phyloP scores from a whole-genome alignment of 768 basidiomycete species.

The Leccinum sublutescens region DNA sequence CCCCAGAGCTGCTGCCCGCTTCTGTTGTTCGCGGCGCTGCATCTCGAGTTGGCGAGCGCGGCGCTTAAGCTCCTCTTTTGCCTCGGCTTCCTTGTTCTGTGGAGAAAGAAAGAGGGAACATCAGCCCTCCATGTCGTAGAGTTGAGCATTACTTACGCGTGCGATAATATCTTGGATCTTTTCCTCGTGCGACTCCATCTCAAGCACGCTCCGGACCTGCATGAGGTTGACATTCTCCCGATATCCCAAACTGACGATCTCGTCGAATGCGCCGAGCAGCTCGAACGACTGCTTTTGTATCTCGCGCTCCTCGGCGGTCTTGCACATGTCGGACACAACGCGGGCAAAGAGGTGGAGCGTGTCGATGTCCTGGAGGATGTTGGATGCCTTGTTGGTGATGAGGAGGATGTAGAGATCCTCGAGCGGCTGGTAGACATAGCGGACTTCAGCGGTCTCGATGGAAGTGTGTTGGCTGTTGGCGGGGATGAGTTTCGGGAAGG shows the following conservation, averaged over 20 bases:
- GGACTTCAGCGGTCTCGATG: slow-evolving; percentile 93
- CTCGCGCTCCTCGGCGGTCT: slow-evolving; percentile 84
- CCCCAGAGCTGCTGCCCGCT: slow-evolving; percentile 57
- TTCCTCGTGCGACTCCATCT: slow-evolving; percentile 92
- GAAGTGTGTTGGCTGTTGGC: slow-evolving; percentile 44
- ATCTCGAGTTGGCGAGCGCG: slow-evolving; percentile 97
- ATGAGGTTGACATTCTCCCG: slow-evolving; percentile 75
- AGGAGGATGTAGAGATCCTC: slow-evolving; percentile 96
- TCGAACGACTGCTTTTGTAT: slow-evolving; percentile 91
- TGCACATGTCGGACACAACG: slow-evolving; percentile 88
- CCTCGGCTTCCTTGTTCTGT: slow-evolving; percentile 98
- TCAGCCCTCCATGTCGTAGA: neutral
- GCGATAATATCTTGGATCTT: slow-evolving; percentile 99
- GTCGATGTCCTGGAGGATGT: slow-evolving; percentile 90
- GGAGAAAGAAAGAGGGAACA: neutral
- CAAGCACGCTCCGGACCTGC: slow-evolving; percentile 75
- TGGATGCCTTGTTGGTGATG: slow-evolving; percentile 98
- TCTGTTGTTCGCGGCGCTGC: slow-evolving; percentile 93
- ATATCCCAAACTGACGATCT: slow-evolving; percentile 90
- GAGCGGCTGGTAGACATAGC: slow-evolving; percentile 95
- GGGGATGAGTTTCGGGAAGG: slow-evolving; percentile 97
- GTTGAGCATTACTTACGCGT: slow-evolving; percentile 50
- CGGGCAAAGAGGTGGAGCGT: slow-evolving; percentile 93
- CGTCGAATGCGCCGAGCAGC: slow-evolving; percentile 93
- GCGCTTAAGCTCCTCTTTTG: slow-evolving; percentile 97